Evolutionary conservation across 306 rosid species (phyloP).

Genomic region (Trifolium dubium): DNA sequence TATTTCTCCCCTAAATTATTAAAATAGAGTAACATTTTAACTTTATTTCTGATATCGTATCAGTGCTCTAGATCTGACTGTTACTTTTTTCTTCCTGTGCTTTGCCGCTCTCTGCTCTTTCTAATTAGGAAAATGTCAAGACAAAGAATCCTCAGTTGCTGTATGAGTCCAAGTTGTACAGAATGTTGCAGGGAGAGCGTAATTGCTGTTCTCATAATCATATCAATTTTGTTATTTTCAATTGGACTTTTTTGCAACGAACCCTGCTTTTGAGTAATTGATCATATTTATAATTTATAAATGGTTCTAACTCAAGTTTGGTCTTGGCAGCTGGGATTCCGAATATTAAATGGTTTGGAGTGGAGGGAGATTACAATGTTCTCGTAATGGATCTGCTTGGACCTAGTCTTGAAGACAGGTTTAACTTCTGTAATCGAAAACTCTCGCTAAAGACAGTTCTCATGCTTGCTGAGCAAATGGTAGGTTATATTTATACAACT

Average conservation of each 20-base stretch:
- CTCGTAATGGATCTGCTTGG: conserved; percentile 96
- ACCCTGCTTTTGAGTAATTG: neutral
- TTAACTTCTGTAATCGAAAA: conserved; percentile 91
- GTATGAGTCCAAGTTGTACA: conserved; percentile 91
- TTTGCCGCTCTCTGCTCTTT: conserved; percentile 14
- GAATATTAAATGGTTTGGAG: conserved; percentile 92
- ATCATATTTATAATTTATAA: conserved; percentile 3
- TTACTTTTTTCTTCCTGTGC: conserved; percentile 11
- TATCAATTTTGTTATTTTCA: neutral
- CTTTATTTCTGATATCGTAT: neutral
- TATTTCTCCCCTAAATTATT: too few relatives aligned
- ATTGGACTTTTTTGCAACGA: conserved; percentile 9
- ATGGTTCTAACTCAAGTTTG: conserved; percentile 37
- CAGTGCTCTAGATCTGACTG: conserved; percentile 10
- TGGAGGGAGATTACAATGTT: conserved; percentile 92
- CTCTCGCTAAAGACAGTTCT: conserved; percentile 92
- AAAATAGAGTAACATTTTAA: too few relatives aligned
- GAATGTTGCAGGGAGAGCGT: conserved; percentile 97
- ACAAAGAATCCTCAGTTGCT: conserved; percentile 96
- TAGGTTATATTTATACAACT: conserved; percentile 26
- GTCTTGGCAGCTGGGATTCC: conserved; percentile 82
- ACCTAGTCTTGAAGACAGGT: conserved; percentile 94
- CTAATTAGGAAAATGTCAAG: conserved; percentile 80
- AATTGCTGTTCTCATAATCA: conserved; percentile 33
- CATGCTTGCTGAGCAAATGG: conserved; percentile 99